phyloP scores from a whole-genome alignment of 2,329 filamentous ascomycete genomes.

The Beauveria medogensis region DNA sequence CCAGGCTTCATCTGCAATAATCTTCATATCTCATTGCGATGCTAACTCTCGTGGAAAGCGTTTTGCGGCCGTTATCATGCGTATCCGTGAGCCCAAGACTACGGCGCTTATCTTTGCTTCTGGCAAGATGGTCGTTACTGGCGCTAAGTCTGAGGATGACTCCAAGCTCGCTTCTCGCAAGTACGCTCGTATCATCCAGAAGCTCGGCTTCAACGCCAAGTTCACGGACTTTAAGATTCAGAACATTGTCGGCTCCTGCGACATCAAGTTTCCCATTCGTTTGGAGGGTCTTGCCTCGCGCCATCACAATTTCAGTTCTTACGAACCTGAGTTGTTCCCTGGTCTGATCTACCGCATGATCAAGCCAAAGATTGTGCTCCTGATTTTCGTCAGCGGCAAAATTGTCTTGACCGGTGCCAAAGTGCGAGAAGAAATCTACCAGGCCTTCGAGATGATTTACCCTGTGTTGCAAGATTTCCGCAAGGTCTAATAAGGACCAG shows the following conservation, averaged over 20 bases:
- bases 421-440: constrained; percentile 95
- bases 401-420: constrained; percentile 97
- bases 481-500: constrained; percentile 42
- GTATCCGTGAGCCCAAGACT: constrained; percentile 97
- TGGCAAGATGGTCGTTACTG: constrained; percentile 99
- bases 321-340: constrained; percentile 96
- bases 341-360: constrained; percentile 99
- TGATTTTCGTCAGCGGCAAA: constrained; percentile 98
- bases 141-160: constrained; percentile 96
- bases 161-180: constrained; percentile 95
- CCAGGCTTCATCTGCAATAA: constrained; percentile 1
- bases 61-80: constrained; percentile 99
- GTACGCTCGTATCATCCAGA: constrained; percentile 98
- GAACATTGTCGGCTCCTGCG: constrained; percentile 97
- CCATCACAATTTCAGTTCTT: constrained; percentile 99
- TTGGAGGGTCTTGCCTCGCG: constrained; percentile 90
- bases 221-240: constrained; percentile 99
- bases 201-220: constrained; percentile 98
- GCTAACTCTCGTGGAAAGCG: constrained; percentile 50
- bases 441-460: constrained; percentile 95
- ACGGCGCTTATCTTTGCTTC: constrained; percentile 96
- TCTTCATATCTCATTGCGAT: constrained; percentile 6
- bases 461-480: constrained; percentile 75
- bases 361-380: constrained; percentile 96
- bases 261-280: constrained; percentile 98